Conservation (phyloP, 129 eudicot genomes). For the Chrysanthemum makinoi region DNA sequence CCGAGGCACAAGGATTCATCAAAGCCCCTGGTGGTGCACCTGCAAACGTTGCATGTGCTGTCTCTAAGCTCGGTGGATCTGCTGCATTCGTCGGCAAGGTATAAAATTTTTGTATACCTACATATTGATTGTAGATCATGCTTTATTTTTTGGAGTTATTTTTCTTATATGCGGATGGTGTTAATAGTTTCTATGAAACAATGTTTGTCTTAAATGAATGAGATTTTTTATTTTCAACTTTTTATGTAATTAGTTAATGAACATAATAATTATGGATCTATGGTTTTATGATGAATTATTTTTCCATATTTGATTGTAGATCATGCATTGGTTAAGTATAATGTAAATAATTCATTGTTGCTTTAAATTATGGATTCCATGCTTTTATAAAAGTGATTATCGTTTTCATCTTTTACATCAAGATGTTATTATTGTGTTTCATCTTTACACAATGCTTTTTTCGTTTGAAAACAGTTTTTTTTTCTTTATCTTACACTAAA, state of each 20-base stretch:
- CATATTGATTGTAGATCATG: neutral
- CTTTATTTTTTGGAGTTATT: constrained; percentile 11
- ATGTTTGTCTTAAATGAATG: neutral
- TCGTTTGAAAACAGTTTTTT: neutral
- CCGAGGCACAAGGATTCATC: constrained; percentile 63
- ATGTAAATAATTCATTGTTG: neutral
- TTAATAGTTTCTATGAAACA: neutral
- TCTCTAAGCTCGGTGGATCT: constrained; percentile 61
- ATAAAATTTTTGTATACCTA: neutral
- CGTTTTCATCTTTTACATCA: too few relatives aligned
- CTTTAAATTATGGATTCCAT: constrained; percentile 15
- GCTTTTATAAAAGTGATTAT: neutral
- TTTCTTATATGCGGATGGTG: neutral
- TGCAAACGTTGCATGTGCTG: constrained; percentile 77
- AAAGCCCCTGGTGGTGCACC: constrained; percentile 95
- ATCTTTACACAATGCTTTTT: neutral
- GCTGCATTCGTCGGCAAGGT: constrained; percentile 81
- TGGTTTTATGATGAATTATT: neutral
- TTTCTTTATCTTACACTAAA: too few relatives aligned
- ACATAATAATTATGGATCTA: constrained; percentile 9
- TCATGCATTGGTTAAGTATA: neutral
- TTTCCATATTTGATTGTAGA: too few relatives aligned
- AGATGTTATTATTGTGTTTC: neutral
- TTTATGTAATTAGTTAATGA: neutral
- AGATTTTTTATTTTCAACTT: neutral